Base-by-base conservation (phyloP, 192 early-diverging fungal species). In the Entomortierella lignicola region DNA sequence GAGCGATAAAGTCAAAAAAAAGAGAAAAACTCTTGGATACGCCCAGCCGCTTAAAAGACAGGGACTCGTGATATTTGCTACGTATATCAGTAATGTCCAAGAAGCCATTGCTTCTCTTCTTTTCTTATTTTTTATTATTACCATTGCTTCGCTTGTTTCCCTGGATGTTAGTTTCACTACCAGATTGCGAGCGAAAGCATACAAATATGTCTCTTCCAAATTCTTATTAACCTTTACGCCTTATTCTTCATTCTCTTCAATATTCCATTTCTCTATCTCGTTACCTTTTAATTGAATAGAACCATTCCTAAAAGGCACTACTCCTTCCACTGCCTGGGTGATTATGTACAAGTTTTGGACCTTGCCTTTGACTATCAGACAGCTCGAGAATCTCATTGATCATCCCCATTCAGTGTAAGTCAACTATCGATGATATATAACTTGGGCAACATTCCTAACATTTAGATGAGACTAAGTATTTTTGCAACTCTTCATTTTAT, bases 261-360 rank as follows among this genome's bases (percentile, higher is more conserved):
- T 55, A 47, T 50, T 57, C 47, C 30, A 44, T 52, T 34, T 31
- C 8, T 53, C 43, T 42, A 43, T 34, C 2, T 57, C 55, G 21
- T n/a, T 20, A n/a, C 55, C 8, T 23, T 26, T 2, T 7, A 51
- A 42, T 27, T 39, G 43, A 21, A 60, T 74, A 92, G 91, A 93
- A 57, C 94, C 94, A 7, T 95, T 93, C 71, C 68, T 95, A 34
- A 94, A 92, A 63, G 92, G 91, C 8, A 93, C 87, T 13, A 89
- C 89, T 17, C 91, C 92, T 5, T 92, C 91, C 10, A 94, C 94
- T 25, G 93, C 94, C 0, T 95, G 92, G 81, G 94, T 92, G 63
- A 82, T 94, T 42, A 86, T 95, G 26, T 95, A 89, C 81, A 95
- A 95, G 72, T 84, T 95, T 27, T 94, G 92, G 92, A 94, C 92